Evolutionary conservation across 495 filamentous ascomycete genomes (phyloP).

Genomic region (Trichocladium uniseriatum): DNA sequence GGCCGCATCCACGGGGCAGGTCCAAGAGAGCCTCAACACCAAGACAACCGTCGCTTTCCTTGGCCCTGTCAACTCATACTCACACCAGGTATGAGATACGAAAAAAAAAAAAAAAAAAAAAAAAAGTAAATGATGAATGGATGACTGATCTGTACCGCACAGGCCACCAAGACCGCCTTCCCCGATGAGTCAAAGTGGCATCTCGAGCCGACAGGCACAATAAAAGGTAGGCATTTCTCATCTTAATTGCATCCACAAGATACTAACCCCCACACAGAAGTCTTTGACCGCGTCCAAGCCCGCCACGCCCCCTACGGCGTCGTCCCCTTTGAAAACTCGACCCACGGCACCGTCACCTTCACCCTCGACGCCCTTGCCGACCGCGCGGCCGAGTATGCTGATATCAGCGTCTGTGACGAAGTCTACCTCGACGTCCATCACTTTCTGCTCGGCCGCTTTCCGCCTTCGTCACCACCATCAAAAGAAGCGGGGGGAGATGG

Average conservation of each 20-base stretch:
- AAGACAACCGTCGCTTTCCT: conserved; percentile 57
- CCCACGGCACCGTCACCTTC: conserved; percentile 81
- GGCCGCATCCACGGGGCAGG: background rate
- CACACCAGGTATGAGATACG: conserved; percentile 75
- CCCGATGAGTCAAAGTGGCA: conserved; percentile 35
- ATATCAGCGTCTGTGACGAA: conserved; percentile 68
- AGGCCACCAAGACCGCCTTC: conserved; percentile 65
- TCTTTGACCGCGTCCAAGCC: conserved; percentile 70
- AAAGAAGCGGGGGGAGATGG: too few relatives aligned
- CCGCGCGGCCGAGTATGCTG: conserved; percentile 45
- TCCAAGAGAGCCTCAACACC: background rate
- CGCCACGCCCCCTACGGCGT: conserved; percentile 58
- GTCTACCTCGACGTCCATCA: conserved; percentile 79
- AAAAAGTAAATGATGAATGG: too few relatives aligned
- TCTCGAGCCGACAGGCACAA: conserved; percentile 51
- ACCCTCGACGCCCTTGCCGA: conserved; percentile 86
- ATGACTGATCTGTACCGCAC: background rate
- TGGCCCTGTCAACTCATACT: conserved; percentile 78
- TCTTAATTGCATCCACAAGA: background rate
- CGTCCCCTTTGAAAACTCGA: conserved; percentile 92
- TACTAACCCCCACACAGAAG: conserved; percentile 39
- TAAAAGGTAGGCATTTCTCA: conserved; percentile 41
- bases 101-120: background rate
- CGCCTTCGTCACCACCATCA: background rate
- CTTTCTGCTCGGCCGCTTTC: conserved; percentile 52